Conservation (phyloP, 768 basidiomycete genomes). For the Leccinum ochraceum region DNA sequence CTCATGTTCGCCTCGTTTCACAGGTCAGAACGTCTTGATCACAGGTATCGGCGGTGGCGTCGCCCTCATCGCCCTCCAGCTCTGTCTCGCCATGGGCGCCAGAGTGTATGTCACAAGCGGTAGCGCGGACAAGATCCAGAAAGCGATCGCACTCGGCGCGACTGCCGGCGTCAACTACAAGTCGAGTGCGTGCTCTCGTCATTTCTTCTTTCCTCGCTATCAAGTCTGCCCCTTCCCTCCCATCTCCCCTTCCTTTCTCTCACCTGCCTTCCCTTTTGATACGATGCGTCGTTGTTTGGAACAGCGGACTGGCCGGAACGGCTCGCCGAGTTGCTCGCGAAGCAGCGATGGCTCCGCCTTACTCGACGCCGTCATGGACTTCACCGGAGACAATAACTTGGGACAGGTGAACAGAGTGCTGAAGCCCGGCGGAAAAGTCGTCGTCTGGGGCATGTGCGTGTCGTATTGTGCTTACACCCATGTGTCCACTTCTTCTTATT, state of each 20-base stretch:
- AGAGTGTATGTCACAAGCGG: conserved; percentile 84
- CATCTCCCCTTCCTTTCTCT: not conserved
- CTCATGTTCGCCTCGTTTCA: not conserved
- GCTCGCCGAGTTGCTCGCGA: conserved; percentile 44
- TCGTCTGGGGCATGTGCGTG: conserved; percentile 65
- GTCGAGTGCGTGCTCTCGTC: conserved; percentile 43
- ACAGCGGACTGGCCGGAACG: conserved; percentile 54
- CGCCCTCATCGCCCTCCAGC: conserved; percentile 71
- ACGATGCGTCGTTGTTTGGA: not conserved
- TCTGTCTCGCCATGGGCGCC: conserved; percentile 69
- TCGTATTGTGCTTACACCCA: not conserved
- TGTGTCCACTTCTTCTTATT: not conserved
- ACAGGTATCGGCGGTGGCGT: conserved; percentile 87
- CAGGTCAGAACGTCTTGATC: conserved; percentile 73
- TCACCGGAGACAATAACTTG: conserved; percentile 68
- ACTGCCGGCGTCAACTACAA: conserved; percentile 75
- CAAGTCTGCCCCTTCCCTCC: no score
- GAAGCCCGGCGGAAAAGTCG: conserved; percentile 56
- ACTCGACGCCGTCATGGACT: conserved; percentile 68
- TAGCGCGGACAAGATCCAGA: conserved; percentile 63
- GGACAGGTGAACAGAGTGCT: conserved; percentile 43
- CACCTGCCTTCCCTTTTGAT: not conserved
- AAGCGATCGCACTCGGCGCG: conserved; percentile 68
- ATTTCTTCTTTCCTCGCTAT: not conserved
- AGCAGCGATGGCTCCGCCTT: conserved; percentile 22